Conservation (phyloP, 208 protist genomes). For the Balamuthia mandrillaris region DNA sequence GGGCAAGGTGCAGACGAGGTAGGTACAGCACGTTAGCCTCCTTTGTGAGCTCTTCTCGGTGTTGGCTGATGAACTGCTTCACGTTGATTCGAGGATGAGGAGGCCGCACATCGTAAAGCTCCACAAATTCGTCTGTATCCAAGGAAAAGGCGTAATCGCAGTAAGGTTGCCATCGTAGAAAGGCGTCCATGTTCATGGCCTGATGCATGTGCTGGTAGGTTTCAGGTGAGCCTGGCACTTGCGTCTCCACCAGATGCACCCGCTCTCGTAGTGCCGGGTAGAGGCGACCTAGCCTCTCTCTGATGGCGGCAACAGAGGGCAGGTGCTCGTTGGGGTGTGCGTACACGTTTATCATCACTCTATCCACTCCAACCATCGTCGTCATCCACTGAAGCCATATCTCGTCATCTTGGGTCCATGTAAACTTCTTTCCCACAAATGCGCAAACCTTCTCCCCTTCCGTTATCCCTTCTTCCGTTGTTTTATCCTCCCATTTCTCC, state of each 20-base stretch:
- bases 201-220: background rate
- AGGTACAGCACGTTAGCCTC: background rate
- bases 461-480: background rate
- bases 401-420: background rate
- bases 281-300: background rate
- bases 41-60: background rate
- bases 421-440: background rate
- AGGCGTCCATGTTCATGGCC: background rate
- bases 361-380: background rate
- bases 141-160: background rate
- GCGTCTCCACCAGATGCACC: background rate
- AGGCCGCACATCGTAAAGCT: background rate
- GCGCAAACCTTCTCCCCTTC: background rate
- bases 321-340: background rate
- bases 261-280: background rate
- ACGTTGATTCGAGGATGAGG: background rate
- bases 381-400: background rate
- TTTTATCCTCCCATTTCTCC: too few relatives aligned
- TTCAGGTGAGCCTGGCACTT: background rate
- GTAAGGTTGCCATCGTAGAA: background rate
- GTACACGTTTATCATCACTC: background rate
- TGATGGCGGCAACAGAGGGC: background rate
- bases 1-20: background rate
- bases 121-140: background rate
- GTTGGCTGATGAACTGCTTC: background rate